Evolutionary conservation across 108 stramenopile genomes (phyloP).

Genomic region (Nitzschia sp.): DNA sequence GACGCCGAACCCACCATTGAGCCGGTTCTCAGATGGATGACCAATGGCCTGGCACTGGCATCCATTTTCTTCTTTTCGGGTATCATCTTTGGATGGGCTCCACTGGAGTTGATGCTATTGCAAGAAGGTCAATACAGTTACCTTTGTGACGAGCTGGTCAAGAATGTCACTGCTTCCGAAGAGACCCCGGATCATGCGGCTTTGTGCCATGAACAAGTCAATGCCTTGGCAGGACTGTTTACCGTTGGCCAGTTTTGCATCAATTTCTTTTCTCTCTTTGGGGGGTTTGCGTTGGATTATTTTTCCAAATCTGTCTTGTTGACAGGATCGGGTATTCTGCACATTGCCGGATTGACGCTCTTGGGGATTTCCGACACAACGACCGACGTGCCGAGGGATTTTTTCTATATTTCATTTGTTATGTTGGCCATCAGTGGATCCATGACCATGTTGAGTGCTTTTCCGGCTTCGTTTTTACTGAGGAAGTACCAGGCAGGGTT

Average conservation of each 20-base stretch:
- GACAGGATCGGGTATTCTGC: background rate
- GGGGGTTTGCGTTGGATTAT: conserved; percentile 9
- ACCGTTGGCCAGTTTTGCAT: conserved; percentile 16
- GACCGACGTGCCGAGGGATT: background rate
- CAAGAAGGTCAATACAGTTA: conserved; percentile 21
- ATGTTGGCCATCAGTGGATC: conserved; percentile 17
- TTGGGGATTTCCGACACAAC: conserved; percentile 11
- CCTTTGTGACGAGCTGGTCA: background rate
- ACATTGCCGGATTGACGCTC: conserved; percentile 6
- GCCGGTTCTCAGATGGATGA: conserved; percentile 11
- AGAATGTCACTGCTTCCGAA: background rate
- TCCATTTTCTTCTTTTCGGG: conserved; percentile 16
- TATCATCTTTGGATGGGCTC: conserved; percentile 27
- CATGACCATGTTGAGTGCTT: conserved; percentile 17
- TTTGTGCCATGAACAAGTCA: conserved; percentile 9
- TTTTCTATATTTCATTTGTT: conserved; percentile 10
- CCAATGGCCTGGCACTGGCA: conserved; percentile 10
- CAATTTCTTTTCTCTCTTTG: conserved; percentile 10
- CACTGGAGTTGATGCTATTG: conserved; percentile 19
- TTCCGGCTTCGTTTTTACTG: conserved; percentile 18
- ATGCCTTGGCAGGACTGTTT: conserved; percentile 17
- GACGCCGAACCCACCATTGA: no score
- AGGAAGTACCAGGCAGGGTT: conserved; percentile 8
- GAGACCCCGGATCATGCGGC: background rate
- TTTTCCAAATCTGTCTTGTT: conserved; percentile 11